Evolutionary conservation across 2,329 filamentous ascomycete species (phyloP).

Genomic region (Clonostachys chloroleuca): DNA sequence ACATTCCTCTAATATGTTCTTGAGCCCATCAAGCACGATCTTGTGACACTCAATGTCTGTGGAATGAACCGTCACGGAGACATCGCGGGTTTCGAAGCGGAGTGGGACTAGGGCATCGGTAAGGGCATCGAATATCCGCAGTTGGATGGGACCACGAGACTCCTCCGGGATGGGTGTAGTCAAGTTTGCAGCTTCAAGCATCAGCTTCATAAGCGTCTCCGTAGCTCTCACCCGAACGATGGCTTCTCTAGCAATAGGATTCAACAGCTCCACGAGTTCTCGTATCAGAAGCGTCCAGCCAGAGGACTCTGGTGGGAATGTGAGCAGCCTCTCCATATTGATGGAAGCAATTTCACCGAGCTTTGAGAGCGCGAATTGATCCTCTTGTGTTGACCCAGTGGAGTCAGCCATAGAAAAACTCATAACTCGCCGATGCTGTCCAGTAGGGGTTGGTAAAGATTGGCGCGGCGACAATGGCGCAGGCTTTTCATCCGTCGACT

Average conservation of each 20-base stretch:
- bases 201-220: conserved; percentile 56
- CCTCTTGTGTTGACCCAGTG: conserved; percentile 53
- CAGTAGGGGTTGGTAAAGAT: conserved; percentile 27
- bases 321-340: conserved; percentile 71
- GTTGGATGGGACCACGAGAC: conserved; percentile 58
- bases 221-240: conserved; percentile 57
- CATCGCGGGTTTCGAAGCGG: conserved; percentile 42
- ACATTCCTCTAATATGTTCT: conserved; percentile 79
- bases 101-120: conserved; percentile 53
- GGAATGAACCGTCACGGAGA: conserved; percentile 52
- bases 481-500: conserved; percentile 5
- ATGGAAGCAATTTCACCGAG: conserved; percentile 68
- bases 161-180: conserved; percentile 47
- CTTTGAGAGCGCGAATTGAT: conserved; percentile 67
- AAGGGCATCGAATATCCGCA: conserved; percentile 65
- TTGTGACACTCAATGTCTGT: conserved; percentile 78
- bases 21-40: conserved; percentile 73
- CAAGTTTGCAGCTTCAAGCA: conserved; percentile 52
- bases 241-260: conserved; percentile 38
- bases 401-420: conserved; percentile 40
- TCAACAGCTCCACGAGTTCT: conserved; percentile 47
- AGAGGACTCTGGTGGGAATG: conserved; percentile 59
- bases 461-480: conserved; percentile 14
- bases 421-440: conserved; percentile 37
- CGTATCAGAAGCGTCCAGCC: conserved; percentile 70